Conservation (phyloP, 2,329 filamentous ascomycete species). For the Nigrospora sphaerica region DNA sequence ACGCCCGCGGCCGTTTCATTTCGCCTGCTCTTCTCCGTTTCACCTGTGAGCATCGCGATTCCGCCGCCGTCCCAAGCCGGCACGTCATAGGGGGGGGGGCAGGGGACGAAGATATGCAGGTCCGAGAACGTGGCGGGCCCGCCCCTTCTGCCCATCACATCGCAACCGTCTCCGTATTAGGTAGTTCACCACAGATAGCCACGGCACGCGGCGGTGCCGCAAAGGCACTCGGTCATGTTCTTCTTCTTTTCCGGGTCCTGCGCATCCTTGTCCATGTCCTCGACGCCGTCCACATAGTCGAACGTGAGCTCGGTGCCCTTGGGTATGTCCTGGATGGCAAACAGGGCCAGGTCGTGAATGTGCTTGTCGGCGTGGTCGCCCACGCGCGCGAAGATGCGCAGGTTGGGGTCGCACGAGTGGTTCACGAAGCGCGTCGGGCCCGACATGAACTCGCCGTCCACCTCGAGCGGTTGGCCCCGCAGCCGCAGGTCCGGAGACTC, state of each 20-base stretch:
- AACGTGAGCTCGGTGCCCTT: slow-evolving; percentile 68
- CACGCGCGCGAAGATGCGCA: slow-evolving; percentile 71
- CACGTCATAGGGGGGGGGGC: no score
- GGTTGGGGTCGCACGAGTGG: slow-evolving; percentile 73
- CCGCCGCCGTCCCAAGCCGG: no score
- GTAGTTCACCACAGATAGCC: slow-evolving; percentile 56
- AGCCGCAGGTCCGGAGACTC: slow-evolving; percentile 49
- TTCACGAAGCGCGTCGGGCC: slow-evolving; percentile 79
- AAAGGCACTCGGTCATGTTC: slow-evolving; percentile 54
- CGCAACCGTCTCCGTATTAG: no score
- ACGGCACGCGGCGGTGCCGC: slow-evolving; percentile 59
- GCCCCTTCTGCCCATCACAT: no score
- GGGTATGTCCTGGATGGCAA: slow-evolving; percentile 60
- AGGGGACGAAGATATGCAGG: no score
- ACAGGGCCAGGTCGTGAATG: slow-evolving; percentile 71
- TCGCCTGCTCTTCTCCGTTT: no score
- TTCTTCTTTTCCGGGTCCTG: slow-evolving; percentile 39
- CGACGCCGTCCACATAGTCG: slow-evolving; percentile 66
- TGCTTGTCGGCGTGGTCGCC: slow-evolving; percentile 69
- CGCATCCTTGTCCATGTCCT: slow-evolving; percentile 39
- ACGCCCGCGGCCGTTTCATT: no score
- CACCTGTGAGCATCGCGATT: no score
- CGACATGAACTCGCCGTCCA: slow-evolving; percentile 69
- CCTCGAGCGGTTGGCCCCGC: slow-evolving; percentile 48
- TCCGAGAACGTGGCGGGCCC: no score